Base-by-base conservation (phyloP, 164 flowering plant species). In the Tetrastigma voinierianum region DNA sequence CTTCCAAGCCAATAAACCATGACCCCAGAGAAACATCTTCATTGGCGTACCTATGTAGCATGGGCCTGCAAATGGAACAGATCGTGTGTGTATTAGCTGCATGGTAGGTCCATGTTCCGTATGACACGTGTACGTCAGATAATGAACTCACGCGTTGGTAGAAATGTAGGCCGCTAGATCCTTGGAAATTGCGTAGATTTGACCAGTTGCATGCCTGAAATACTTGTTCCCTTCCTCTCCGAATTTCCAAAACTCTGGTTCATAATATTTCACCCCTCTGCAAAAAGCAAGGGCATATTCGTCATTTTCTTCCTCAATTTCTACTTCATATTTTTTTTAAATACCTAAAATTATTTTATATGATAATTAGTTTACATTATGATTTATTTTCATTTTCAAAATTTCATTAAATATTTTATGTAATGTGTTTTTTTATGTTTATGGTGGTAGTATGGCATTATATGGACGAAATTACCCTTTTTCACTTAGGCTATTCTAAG, bases 191-290 rank as follows among this genome's bases (percentile, higher is more conserved):
- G 86, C 96, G 69, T 92, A 92, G 21, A 92, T 76, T 73, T 92
- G 98, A 7, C 98, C 98, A 6, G 98, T 93, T n/a, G 98, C 98
- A 70, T 90, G 98, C 73, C 91, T 78, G 78, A 93, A 90, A 60
- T 93, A 93, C 74, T 89, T 86, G 77, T 92, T 92, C 59, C 98
- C 98, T 71, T 82, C 88, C 72, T 88, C 96, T 24, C 97, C 97
- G 62, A 91, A 91, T 78, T 91, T 91, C 97, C 91, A 91, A 60
- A 59, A 80, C 65, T 92, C 98, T 24, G 93, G 94, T 68, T 93
- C 98, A 19, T 93, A 84, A 75, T 93, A 93, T 69, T 81, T 93
- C 61, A 82, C 82, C 4, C 89, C 91, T 71, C 96, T 93, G 78
- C 73, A 4, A 13, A 60, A 12, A 10, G 21, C 10, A 16, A 45